Base-by-base conservation (phyloP, 192 early-diverging fungal genomes). In the Entophlyctis luteolus region DNA sequence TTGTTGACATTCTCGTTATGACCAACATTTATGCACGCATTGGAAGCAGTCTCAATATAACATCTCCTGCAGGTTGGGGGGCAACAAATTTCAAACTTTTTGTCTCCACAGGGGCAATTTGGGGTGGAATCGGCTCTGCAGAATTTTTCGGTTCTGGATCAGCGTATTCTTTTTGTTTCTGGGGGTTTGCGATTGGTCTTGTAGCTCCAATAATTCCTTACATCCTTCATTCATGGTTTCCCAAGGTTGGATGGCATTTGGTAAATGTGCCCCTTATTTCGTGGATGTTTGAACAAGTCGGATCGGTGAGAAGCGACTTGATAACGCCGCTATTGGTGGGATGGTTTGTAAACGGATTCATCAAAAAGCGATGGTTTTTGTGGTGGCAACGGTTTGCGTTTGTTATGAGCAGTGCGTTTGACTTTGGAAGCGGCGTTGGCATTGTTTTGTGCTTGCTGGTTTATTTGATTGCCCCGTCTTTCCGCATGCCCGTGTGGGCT, bases 71-170 rank as follows among this genome's bases (percentile, higher is more conserved):
- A 28, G 60, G 55, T 35, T 70, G 75, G 69, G 74, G 75, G 38
- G 57, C 57, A 25, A 23, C 29, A 25, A 23, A 25, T 12, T 68
- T 59, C 45, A 59, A 45, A 29, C 36, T 53, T 12, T 76, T 73
- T 47, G 28, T 72, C 20, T 70, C 59, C 32, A 55, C 65, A 27
- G 75, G 55, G 37, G 71, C 65, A 28, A 73, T 73, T 28, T n/a
- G 67, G 81, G 81, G 89, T 22, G 78, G 77, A 4, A 87, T 90
- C 58, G 85, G 84, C 47, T 85, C 88, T 27, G 50, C 42, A 12
- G 70, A 79, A 29, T 80, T 88, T 72, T 87, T 89, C 53, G 78
- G 78, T 20, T 48, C 65, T 0, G 55, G 36, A 16, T 70, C 74
- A 12, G 48, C 67, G 18, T 75, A 75, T 56, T 55, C 45, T 28